Base-by-base conservation (phyloP, 1,284 basidiomycete species). In the Inonotus hispidus region DNA sequence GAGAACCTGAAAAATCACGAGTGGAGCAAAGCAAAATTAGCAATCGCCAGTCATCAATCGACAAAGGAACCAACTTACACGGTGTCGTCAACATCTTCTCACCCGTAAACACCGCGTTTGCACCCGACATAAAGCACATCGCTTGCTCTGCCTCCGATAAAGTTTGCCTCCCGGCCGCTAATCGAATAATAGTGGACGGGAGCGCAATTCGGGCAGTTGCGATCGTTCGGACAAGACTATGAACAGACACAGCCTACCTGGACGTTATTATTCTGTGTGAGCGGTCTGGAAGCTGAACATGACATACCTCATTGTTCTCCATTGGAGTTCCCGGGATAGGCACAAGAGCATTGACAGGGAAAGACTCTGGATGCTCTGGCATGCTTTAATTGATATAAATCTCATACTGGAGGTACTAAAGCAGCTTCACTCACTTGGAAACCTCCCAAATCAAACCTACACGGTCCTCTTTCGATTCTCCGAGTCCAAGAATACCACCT, bases 51-150 rank as follows among this genome's bases (percentile, higher is more conserved):
- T 60, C 64, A 66, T 60, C 46, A 13, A 41, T 41, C 38, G 38
- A 5, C n/a, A n/a, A 16, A 52, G 50, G 35, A 52, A 53, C 23
- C 56, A 49, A 80, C 89, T 74, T 68, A 89, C 90, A 95, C 52
- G 96, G 95, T 13, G 96, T 98, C 5, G 96, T 99, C 65, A 99
- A 74, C 96, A 98, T 98, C 69, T 89, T 82, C 71, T 98, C 94
- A 46, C 96, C 96, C 19, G 96, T 99, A 72, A 99, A 99, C 66
- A 98, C 90, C 43, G 96, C 96, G 71, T 99, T 99, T 53, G 96
- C 96, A 53, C 96, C 96, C 4, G 96, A 95, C 87, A 98, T 90
- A 77, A 98, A 99, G 70, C 93, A 94, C 92, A 99, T 95, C 13
- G 90, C 93, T 68, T 98, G 96, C 74, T 98, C 92, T 6, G 91